Percentiles rank a stretch among this genome's conserved stretches.
phyloP scores from a whole-genome alignment of 2,329 filamentous ascomycete species.

The Emergomyces orientalis region DNA sequence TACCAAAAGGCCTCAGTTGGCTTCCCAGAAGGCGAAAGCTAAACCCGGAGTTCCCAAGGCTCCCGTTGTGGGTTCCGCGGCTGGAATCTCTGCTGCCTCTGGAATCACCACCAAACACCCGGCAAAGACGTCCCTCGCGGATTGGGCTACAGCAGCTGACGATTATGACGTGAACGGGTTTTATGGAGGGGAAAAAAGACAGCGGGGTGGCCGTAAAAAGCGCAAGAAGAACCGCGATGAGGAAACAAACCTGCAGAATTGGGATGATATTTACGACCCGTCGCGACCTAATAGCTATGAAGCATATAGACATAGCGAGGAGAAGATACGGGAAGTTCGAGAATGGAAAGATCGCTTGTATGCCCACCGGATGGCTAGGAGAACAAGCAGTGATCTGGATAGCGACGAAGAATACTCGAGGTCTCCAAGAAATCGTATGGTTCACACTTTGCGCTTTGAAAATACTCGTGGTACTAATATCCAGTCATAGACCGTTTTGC shows the following conservation, averaged over 20 bases:
- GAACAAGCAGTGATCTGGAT: conserved; percentile 37
- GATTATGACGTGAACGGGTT: conserved; percentile 65
- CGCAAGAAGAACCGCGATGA: conserved; percentile 63
- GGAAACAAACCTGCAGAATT: conserved; percentile 54
- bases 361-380: conserved; percentile 51
- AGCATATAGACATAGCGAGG: conserved; percentile 74
- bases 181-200: conserved; percentile 57
- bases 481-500: conserved; percentile 39
- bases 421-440: conserved; percentile 39
- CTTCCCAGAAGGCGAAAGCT: conserved; percentile 50
- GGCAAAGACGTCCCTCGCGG: conserved; percentile 61
- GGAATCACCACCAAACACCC: conserved; percentile 36
- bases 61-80: conserved; percentile 13
- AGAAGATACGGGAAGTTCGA: conserved; percentile 66
- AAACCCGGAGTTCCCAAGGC: conserved; percentile 53
- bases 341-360: conserved; percentile 83
- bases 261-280: conserved; percentile 88
- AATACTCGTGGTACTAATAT: conserved; percentile 12
- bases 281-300: conserved; percentile 72
- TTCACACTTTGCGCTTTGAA: conserved; percentile 13
- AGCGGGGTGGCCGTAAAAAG: conserved; percentile 69
- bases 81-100: conserved; percentile 19
- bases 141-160: conserved; percentile 70
- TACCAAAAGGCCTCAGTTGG: conserved; percentile 64
- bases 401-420: conserved; percentile 42